Evolutionary conservation across 106 monocot genomes (phyloP).

Genomic region (Alisma plantagoaquatica): DNA sequence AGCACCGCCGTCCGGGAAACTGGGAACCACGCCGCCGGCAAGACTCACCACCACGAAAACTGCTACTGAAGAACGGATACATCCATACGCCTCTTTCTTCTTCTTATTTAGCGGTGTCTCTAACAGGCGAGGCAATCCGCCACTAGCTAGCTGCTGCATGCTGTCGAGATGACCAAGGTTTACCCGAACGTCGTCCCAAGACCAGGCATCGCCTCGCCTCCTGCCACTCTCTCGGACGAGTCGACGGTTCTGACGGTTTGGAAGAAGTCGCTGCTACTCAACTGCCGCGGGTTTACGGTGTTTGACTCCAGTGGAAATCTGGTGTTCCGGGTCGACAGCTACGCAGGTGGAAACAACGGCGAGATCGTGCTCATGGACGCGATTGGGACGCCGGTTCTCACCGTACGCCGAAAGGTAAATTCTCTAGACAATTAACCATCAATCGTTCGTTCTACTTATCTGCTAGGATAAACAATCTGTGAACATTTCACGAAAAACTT

Average conservation of each 20-base stretch:
- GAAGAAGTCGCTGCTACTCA: slow-evolving; percentile 27
- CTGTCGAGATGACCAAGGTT: too few species aligned
- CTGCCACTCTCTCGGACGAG: neutral
- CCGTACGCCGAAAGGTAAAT: slow-evolving; percentile 9
- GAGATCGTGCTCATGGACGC: slow-evolving; percentile 26
- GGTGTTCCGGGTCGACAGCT: slow-evolving; percentile 24
- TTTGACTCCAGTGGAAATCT: slow-evolving; percentile 18
- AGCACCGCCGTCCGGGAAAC: too few species aligned
- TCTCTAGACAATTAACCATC: too few species aligned
- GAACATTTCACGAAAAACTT: too few species aligned
- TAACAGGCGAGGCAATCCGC: too few species aligned
- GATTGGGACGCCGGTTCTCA: slow-evolving; percentile 12
- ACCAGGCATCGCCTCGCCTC: neutral
- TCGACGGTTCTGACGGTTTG: slow-evolving; percentile 25
- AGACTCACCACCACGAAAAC: too few species aligned
- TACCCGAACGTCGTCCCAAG: too few species aligned
- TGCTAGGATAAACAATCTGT: neutral
- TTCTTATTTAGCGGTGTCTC: too few species aligned
- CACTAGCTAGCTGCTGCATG: too few species aligned
- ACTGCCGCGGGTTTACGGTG: slow-evolving; percentile 21
- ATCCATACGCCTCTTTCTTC: too few species aligned
- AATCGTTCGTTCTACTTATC: neutral
- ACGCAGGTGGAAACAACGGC: slow-evolving; percentile 3
- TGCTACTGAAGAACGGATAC: too few species aligned
- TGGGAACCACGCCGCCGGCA: too few species aligned